Evolutionary conservation across 345 rosid species (phyloP).

Genomic region (Syzygium aqueum): DNA sequence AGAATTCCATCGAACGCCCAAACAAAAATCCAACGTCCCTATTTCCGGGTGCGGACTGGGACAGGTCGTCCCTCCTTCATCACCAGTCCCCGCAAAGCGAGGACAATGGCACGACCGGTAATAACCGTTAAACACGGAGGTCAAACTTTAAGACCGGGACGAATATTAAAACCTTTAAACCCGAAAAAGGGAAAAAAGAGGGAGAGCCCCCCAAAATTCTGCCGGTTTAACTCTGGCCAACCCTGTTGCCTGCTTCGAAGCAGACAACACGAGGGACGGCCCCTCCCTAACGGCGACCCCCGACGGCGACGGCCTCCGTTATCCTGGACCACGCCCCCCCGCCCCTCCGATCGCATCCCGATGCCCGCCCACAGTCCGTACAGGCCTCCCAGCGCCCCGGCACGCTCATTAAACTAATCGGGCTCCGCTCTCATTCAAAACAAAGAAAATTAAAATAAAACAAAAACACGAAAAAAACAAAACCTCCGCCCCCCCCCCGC

Average conservation of each 20-base stretch:
- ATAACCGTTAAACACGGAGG: background rate
- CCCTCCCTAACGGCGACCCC: conserved; percentile 14
- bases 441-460: too few species aligned
- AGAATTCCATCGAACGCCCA: background rate
- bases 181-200: background rate
- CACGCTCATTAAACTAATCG: background rate
- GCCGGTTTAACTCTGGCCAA: conserved; percentile 43
- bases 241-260: conserved; percentile 59
- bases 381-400: background rate
- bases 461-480: too few species aligned
- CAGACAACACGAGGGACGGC: conserved; percentile 53
- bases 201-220: conserved; percentile 25
- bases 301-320: conserved; percentile 23
- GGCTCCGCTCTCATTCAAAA: background rate
- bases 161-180: background rate
- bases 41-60: background rate
- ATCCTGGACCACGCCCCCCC: conserved; percentile 1
- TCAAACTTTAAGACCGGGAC: background rate
- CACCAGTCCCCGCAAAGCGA: background rate
- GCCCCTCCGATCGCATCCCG: conserved; percentile 10
- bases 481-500: too few species aligned
- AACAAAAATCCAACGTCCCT: background rate
- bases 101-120: background rate
- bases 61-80: background rate
- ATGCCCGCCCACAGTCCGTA: background rate